Base-by-base conservation (phyloP, 345 rosid genomes). In the Anastatica hierochuntica region DNA sequence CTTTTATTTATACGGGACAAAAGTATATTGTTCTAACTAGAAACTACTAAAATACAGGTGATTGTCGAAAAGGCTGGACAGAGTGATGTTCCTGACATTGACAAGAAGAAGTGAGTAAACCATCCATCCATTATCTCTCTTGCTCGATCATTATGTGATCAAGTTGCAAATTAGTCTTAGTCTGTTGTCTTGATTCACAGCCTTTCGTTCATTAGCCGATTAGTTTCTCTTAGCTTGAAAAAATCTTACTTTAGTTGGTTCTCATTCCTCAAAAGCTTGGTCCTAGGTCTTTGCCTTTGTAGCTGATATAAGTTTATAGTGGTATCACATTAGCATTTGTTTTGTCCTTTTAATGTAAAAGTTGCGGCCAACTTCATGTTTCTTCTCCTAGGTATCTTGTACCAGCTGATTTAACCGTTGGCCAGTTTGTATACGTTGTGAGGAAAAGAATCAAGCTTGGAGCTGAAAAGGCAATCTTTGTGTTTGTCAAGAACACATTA, bases 71-170 rank as follows among this genome's bases (percentile, higher is more conserved):
- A 66, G 74, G 94, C 95, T 26, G 95, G 77, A 48, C 83, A 77
- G 61, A 78, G 83, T 60, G 94, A 92, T 70, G 79, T 92, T 48
- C 96, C 98, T 50, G 95, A 92, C 37, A 92, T 92, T 67, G 96
- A 88, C 66, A 92, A 92, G 75, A 88, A 88, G 67, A 92, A 92
- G 98, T 90, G 53, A 76, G 96, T 79, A n/a, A 2, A 21, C 14
- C 19, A 14, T 24, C 6, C 5, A 16, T 23, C 51, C 9, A 29
- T 53, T 6, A 1, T 30, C 6, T 52, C 47, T 42, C 20, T 30
- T 15, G 24, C 5, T 21, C 3, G 24, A 21, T 21, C 24, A 21
- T 21, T 21, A 21, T 21, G 24, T 21, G 24, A 21, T 21, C 24
- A 21, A 21, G 5, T 21, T 21, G n/a, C 24, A 21, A 21, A 5